Conservation (phyloP, 2,329 filamentous ascomycete species). For the Alternaria ventricosa region DNA sequence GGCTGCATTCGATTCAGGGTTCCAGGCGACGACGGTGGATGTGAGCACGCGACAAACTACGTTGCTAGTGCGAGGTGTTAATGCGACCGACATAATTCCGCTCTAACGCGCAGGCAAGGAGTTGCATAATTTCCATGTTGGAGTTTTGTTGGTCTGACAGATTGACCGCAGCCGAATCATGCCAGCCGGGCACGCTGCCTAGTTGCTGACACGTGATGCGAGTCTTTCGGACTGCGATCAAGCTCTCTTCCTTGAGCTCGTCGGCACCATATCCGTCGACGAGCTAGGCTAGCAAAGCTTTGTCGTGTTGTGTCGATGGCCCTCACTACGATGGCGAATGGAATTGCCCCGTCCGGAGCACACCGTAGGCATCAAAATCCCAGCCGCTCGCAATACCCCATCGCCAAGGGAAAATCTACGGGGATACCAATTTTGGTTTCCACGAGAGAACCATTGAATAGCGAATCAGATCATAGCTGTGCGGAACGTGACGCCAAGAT, state of each 20-base stretch:
- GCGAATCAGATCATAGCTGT: conserved; percentile 24
- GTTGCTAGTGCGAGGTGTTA: neutral
- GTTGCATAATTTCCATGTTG: neutral
- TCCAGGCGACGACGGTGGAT: neutral
- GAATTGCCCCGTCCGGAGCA: conserved; percentile 3
- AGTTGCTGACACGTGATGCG: neutral
- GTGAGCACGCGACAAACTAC: conserved; percentile 9
- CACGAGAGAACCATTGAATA: neutral
- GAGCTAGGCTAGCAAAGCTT: conserved; percentile 1
- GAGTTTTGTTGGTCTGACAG: neutral
- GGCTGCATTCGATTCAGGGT: neutral
- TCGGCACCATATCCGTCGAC: conserved; percentile 6
- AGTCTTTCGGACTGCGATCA: neutral
- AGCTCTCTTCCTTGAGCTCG: neutral
- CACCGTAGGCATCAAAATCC: conserved; percentile 15
- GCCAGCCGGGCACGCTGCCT: neutral
- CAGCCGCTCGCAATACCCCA: conserved; percentile 7
- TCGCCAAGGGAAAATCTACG: conserved; percentile 21
- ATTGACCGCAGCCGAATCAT: neutral
- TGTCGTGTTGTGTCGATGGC: neutral
- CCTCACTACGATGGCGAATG: conserved; percentile 11
- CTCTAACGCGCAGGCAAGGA: neutral
- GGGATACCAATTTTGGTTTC: neutral
- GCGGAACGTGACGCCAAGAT: conserved; percentile 33
- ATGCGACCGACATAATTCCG: neutral